A percentile compares a stretch with the other conserved stretches of the same genome.
Evolutionary conservation across 75 land plant species (phyloP).

Genomic region (Selaginella moellendorffii): DNA sequence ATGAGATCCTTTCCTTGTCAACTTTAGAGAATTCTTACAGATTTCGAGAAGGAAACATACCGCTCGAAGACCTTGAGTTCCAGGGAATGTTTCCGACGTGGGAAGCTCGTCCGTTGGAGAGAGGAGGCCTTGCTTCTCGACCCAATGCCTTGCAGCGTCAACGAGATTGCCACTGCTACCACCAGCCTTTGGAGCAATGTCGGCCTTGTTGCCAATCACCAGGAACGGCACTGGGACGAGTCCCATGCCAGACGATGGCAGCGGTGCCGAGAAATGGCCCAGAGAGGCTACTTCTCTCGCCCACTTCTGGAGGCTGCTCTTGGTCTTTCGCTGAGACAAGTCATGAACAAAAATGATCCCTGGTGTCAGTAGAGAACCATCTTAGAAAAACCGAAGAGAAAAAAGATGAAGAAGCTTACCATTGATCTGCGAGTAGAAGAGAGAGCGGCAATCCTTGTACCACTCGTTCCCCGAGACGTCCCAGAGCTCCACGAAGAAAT

Average conservation of each 20-base stretch:
- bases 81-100: slow-evolving; percentile 58
- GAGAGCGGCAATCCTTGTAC: slow-evolving; percentile 71
- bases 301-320: slow-evolving; percentile 66
- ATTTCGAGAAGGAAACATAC: slow-evolving; percentile 51
- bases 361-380: too few species aligned
- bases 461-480: slow-evolving; percentile 81
- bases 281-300: slow-evolving; percentile 52
- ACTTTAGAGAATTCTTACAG: too few species aligned
- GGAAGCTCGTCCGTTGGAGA: slow-evolving; percentile 70
- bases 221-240: slow-evolving; percentile 79
- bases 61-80: slow-evolving; percentile 42
- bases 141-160: slow-evolving; percentile 89
- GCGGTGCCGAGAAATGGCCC: slow-evolving; percentile 69
- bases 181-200: slow-evolving; percentile 60
- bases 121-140: slow-evolving; percentile 86
- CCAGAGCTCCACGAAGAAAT: slow-evolving; percentile 86
- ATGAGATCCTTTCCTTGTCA: too few species aligned
- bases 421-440: slow-evolving; percentile 75
- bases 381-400: too few species aligned
- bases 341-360: slow-evolving; percentile 91
- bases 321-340: slow-evolving; percentile 67
- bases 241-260: slow-evolving; percentile 43
- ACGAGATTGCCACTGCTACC: slow-evolving; percentile 83
- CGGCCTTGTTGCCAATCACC: slow-evolving; percentile 74
- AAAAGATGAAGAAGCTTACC: slow-evolving; percentile 47